Evolutionary conservation across 2,329 filamentous ascomycete species (phyloP).

Genomic region (Aspergillus neoniger): DNA sequence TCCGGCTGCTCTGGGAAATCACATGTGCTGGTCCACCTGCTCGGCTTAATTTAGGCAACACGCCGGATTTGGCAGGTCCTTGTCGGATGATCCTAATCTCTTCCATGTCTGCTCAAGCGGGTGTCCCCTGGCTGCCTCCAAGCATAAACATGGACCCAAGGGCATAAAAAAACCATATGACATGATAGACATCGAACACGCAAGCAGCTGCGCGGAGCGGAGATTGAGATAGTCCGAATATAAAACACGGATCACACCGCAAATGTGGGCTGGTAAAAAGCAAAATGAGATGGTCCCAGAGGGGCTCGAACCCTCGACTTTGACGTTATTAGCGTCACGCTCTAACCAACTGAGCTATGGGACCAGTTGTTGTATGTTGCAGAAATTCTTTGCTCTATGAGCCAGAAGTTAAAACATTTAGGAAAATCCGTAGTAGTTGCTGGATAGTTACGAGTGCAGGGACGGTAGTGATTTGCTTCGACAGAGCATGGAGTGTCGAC

Average conservation of each 20-base stretch:
- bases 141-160: not conserved
- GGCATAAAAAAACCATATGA: not conserved
- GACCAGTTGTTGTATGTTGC: not conserved
- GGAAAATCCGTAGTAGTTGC: too few relatives aligned
- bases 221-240: too few relatives aligned
- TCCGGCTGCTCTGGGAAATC: not conserved
- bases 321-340: not conserved
- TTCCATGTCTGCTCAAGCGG: not conserved
- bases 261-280: not conserved
- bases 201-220: too few relatives aligned
- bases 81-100: not conserved
- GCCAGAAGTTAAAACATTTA: not conserved
- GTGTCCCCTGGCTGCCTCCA: not conserved
- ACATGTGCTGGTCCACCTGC: not conserved
- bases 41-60: not conserved
- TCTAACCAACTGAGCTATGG: slow-evolving; percentile 1
- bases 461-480: too few relatives aligned
- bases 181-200: not conserved
- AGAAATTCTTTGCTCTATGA: not conserved
- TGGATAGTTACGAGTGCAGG: too few relatives aligned
- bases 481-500: too few relatives aligned
- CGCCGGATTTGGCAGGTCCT: not conserved
- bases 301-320: not conserved
- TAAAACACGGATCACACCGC: too few relatives aligned
- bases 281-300: not conserved